phyloP scores from a whole-genome alignment of 306 rosid genomes.

The Canavalia ensiformis region DNA sequence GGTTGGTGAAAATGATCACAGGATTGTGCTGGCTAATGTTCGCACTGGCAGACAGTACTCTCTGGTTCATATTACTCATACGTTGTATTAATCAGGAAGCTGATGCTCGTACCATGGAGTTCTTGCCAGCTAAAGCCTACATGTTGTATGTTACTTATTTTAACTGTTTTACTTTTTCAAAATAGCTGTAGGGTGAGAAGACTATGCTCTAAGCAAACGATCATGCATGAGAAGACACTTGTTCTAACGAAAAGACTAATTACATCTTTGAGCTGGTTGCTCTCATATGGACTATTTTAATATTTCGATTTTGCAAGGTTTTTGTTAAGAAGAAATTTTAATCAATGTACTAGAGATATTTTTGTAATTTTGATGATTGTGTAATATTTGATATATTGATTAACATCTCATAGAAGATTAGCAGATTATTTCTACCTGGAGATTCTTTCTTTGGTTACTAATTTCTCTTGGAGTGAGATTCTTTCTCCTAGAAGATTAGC shows the following conservation, averaged over 20 bases:
- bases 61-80: slow-evolving; percentile 32
- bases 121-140: slow-evolving; percentile 27
- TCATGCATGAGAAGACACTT: slow-evolving; percentile 21
- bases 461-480: too few species aligned
- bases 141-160: slow-evolving; percentile 43
- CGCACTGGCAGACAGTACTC: slow-evolving; percentile 4
- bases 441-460: too few species aligned
- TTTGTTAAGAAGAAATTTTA: slow-evolving; percentile 26
- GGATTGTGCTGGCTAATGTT: slow-evolving; percentile 15
- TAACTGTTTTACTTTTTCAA: slow-evolving; percentile 18
- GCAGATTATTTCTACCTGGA: too few species aligned
- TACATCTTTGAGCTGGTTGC: slow-evolving; percentile 11
- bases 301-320: slow-evolving; percentile 19
- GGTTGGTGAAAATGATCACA: slow-evolving; percentile 58
- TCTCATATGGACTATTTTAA: slow-evolving; percentile 41
- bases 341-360: slow-evolving; percentile 9
- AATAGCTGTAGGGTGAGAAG: slow-evolving; percentile 38
- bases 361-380: slow-evolving; percentile 6
- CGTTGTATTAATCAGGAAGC: not conserved
- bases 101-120: not conserved
- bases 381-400: slow-evolving; percentile 3
- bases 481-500: too few species aligned
- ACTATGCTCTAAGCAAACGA: slow-evolving; percentile 4
- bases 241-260: slow-evolving; percentile 5
- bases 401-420: not conserved